Conservation (phyloP, 139 green algal genomes). For the Ettlia oleoabundans region DNA sequence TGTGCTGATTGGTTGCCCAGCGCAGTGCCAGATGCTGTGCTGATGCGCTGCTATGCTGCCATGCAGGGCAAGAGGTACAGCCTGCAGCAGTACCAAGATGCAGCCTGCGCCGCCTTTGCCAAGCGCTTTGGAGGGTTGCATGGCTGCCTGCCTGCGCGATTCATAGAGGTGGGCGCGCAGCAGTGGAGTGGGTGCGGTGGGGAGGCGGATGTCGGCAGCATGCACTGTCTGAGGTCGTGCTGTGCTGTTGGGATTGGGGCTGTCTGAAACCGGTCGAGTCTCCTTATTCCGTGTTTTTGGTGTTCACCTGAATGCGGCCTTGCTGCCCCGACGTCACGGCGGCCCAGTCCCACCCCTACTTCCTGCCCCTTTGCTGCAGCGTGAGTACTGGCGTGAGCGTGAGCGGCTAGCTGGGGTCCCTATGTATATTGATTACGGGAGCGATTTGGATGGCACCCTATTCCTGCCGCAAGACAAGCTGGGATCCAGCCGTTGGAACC, state of each 20-base stretch:
- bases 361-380: slow-evolving; percentile 36
- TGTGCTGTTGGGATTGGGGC: not conserved
- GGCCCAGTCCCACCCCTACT: not conserved
- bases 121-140: slow-evolving; percentile 29
- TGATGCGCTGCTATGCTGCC: not conserved
- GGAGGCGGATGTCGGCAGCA: too few relatives aligned
- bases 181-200: too few relatives aligned
- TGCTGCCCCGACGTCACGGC: too few relatives aligned
- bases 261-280: too few relatives aligned
- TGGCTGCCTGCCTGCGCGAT: slow-evolving; percentile 35
- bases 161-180: slow-evolving; percentile 55
- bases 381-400: slow-evolving; percentile 65
- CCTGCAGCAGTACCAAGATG: slow-evolving; percentile 50
- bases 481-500: slow-evolving; percentile 65
- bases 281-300: too few relatives aligned
- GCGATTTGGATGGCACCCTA: slow-evolving; percentile 77
- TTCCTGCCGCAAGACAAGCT: slow-evolving; percentile 67
- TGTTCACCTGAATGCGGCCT: too few relatives aligned
- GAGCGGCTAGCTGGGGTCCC: not conserved
- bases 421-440: slow-evolving; percentile 69
- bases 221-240: too few relatives aligned
- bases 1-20: too few relatives aligned
- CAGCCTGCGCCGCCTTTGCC: slow-evolving; percentile 28
- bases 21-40: too few relatives aligned
- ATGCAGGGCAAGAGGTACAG: slow-evolving; percentile 24